Base-by-base conservation (phyloP, 2,329 filamentous ascomycete genomes). In the Clonostachys rhizophaga region DNA sequence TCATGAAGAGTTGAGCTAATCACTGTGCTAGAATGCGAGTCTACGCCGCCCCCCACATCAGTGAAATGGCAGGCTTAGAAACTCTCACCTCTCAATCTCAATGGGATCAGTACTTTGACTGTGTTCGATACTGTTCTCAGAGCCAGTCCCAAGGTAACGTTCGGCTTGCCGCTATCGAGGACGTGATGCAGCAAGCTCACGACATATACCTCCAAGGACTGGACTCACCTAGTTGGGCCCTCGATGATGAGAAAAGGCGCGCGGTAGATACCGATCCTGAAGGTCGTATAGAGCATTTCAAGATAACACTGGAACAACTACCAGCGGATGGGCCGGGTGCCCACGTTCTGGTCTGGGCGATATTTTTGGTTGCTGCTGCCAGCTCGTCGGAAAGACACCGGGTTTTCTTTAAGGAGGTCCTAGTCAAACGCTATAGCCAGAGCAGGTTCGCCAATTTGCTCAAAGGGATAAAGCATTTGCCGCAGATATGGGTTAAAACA, bases 11-110 rank as follows among this genome's bases (percentile, higher is more conserved):
- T 30, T 30, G 24, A 30, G 24, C 34, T 16, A 33, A 37, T 6
- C 24, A 10, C 1, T 13, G 20, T 55, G 78, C 86, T 1, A 60
- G 58, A 9, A 47, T 60, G 13, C 54, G 42, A 33, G 17, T 40
- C 12, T 47, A 44, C 33, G 46, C 46, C 11, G 46, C 46, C 12
- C 46, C 46, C 12, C 35, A 43, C 11, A 34, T 43, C 10, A 40
- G 42, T 34, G 20, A 37, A n/a, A 33, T 39, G 14, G 41, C n/a
- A 13, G 41, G 41, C 14, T 20, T 39, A 8, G 41, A 34, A 7
- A 30, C 8, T 30, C 24, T 30, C 24, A 30, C 24, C 24, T 30
- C 24, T 30, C 24, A 30, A 30, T 30, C 24, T 9, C 24, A 30
- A n/a, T 40, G 36, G 36, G 14, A n/a, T 8, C 36, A 39, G 36